Evolutionary conservation across 345 rosid species (phyloP).

Genomic region (Acer negundo): DNA sequence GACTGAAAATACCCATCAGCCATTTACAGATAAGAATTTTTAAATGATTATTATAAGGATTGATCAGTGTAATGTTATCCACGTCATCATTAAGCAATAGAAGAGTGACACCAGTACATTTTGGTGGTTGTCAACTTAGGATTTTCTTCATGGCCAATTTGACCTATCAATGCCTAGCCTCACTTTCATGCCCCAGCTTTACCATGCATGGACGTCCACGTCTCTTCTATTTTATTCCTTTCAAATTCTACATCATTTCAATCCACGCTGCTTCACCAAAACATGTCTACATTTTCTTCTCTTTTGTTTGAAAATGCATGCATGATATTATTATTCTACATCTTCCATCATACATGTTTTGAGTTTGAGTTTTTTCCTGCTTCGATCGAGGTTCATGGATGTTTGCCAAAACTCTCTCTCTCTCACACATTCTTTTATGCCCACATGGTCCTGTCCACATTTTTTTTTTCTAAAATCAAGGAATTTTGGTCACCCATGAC

Average conservation of each 20-base stretch:
- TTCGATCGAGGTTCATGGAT: conserved; percentile 17
- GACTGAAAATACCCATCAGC: no score
- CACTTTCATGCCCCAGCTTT: conserved; percentile 45
- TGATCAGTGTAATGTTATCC: not conserved
- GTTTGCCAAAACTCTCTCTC: not conserved
- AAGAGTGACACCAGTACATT: conserved; percentile 15
- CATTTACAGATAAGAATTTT: not conserved
- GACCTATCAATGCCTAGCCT: conserved; percentile 34
- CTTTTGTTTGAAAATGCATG: not conserved
- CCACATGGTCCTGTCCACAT: conserved; percentile 30
- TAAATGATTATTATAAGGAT: not conserved
- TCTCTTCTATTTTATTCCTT: conserved; percentile 12
- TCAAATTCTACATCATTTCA: conserved; percentile 20
- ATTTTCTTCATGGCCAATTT: conserved; percentile 37
- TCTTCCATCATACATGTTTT: not conserved
- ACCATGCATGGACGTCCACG: conserved; percentile 30
- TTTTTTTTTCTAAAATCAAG: conserved; percentile 22
- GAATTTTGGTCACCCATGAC: conserved; percentile 25
- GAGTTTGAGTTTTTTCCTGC: not conserved
- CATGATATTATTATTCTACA: not conserved
- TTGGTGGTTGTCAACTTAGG: conserved; percentile 35
- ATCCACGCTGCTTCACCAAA: conserved; percentile 15
- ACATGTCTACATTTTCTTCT: not conserved
- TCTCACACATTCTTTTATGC: conserved; percentile 9
- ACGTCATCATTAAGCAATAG: not conserved